phyloP scores from a whole-genome alignment of 495 filamentous ascomycete genomes.

The Stereocaulon alpinum region DNA sequence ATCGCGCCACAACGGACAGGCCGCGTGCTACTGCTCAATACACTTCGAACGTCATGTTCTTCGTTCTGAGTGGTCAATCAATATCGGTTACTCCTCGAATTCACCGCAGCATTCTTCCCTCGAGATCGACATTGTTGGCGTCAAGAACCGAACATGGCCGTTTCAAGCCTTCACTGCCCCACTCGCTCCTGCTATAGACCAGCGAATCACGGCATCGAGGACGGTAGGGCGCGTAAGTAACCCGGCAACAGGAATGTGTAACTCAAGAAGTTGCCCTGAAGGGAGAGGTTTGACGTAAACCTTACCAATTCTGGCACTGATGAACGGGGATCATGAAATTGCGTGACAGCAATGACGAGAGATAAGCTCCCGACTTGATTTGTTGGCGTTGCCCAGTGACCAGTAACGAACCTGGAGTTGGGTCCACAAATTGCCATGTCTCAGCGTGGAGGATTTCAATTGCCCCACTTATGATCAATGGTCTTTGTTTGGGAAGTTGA shows the following conservation, averaged over 20 bases:
- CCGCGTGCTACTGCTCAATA: not conserved
- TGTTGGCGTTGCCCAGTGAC: not conserved
- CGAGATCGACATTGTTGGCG: not conserved
- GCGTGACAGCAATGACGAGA: constrained; percentile 8
- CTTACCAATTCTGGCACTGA: constrained; percentile 9
- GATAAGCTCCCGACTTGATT: constrained; percentile 3
- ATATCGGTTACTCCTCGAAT: not conserved
- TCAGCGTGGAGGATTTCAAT: not conserved
- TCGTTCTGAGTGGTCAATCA: not conserved
- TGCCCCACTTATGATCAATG: constrained; percentile 3
- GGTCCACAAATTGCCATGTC: not conserved
- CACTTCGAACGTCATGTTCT: not conserved
- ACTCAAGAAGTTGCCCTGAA: not conserved
- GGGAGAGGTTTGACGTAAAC: not conserved
- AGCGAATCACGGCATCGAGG: constrained; percentile 8
- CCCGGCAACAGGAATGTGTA: constrained; percentile 18
- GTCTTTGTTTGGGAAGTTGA: not conserved
- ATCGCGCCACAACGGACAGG: not conserved
- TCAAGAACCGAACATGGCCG: not conserved
- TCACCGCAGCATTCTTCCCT: not conserved
- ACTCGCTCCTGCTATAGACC: not conserved
- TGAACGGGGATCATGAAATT: constrained; percentile 9
- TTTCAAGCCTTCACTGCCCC: not conserved
- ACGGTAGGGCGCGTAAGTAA: constrained; percentile 10
- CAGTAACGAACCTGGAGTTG: not conserved